A percentile compares a stretch with the other conserved stretches of the same genome.
These are phyloP conservation scores for Leavenworthia alabamica DNA, from an alignment of 345 rosid genomes.

Conservation along the genomic window DNA sequence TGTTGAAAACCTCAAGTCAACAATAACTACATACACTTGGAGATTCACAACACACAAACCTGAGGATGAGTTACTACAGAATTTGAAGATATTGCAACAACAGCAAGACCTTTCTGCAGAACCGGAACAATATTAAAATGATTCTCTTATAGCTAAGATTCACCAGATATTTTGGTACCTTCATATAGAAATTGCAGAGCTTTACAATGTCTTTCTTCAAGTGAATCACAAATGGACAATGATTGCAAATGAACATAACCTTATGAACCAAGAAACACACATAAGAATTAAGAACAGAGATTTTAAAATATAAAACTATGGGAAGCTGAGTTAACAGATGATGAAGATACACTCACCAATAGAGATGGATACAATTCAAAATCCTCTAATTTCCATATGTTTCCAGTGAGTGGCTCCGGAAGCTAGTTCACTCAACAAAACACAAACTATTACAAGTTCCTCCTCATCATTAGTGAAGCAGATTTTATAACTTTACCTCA, in stretches of 20 bases:
- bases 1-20: conserved; percentile 7
- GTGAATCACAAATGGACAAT: conserved; percentile 92
- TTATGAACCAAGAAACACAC: conserved; percentile 14
- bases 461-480: background rate
- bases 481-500: conserved; percentile 35
- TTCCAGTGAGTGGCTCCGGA: conserved; percentile 79
- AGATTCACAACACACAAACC: conserved; percentile 49
- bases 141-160: background rate
- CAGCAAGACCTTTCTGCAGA: conserved; percentile 84
- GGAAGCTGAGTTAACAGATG: background rate
- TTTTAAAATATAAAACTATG: background rate
- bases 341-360: conserved; percentile 38
- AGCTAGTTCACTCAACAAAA: conserved; percentile 38
- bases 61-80: conserved; percentile 79
- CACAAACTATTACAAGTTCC: background rate
- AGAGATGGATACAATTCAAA: conserved; percentile 75
- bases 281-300: background rate
- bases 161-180: conserved; percentile 41
- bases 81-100: conserved; percentile 85
- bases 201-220: conserved; percentile 75
- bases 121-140: background rate
- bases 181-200: conserved; percentile 66
- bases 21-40: conserved; percentile 25
- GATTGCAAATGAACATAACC: conserved; percentile 92
- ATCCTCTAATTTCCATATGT: conserved; percentile 67